Evolutionary conservation across 768 basidiomycete genomes (phyloP).

Genomic region (Rhodosporidiobolus sp.): DNA sequence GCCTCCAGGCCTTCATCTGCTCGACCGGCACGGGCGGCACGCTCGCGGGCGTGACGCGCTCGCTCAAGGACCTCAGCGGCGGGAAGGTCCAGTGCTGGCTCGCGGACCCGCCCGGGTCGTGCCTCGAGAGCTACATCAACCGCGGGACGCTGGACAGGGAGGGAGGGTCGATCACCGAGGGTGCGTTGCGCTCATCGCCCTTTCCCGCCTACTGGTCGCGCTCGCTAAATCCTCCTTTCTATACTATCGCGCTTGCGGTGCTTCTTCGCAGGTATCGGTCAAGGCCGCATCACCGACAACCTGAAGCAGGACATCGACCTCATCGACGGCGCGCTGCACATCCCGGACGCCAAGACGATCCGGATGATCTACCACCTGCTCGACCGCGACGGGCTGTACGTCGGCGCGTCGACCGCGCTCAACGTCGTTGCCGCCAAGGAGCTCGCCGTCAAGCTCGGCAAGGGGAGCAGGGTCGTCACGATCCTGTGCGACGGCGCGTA

Average conservation of each 20-base stretch:
- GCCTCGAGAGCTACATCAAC: slow-evolving; percentile 74
- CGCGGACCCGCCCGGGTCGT: slow-evolving; percentile 95
- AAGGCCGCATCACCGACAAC: slow-evolving; percentile 92
- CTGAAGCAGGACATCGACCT: slow-evolving; percentile 74
- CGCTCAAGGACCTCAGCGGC: slow-evolving; percentile 78
- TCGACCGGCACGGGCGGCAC: slow-evolving; percentile 95
- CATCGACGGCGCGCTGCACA: slow-evolving; percentile 71
- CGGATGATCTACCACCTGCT: slow-evolving; percentile 89
- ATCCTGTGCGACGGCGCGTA: slow-evolving; percentile 94
- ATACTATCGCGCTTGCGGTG: slow-evolving; percentile 13
- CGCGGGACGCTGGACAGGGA: slow-evolving; percentile 70
- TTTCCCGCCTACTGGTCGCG: no score
- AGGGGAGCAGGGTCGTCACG: slow-evolving; percentile 78
- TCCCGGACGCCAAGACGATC: slow-evolving; percentile 84
- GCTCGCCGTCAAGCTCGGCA: slow-evolving; percentile 76
- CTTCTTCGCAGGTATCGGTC: slow-evolving; percentile 77
- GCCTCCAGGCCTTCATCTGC: slow-evolving; percentile 86
- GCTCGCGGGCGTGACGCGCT: slow-evolving; percentile 80
- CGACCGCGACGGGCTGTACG: slow-evolving; percentile 86
- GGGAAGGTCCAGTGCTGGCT: slow-evolving; percentile 79
- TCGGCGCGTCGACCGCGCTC: slow-evolving; percentile 88
- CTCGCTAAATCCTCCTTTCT: not conserved
- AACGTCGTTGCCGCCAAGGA: slow-evolving; percentile 93
- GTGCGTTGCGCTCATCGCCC: slow-evolving; percentile 56
- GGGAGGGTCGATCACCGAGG: slow-evolving; percentile 91